These are phyloP conservation scores for Endoconidiophora polonica DNA, from an alignment of 2,329 filamentous ascomycete species.

Conservation along the genomic window DNA sequence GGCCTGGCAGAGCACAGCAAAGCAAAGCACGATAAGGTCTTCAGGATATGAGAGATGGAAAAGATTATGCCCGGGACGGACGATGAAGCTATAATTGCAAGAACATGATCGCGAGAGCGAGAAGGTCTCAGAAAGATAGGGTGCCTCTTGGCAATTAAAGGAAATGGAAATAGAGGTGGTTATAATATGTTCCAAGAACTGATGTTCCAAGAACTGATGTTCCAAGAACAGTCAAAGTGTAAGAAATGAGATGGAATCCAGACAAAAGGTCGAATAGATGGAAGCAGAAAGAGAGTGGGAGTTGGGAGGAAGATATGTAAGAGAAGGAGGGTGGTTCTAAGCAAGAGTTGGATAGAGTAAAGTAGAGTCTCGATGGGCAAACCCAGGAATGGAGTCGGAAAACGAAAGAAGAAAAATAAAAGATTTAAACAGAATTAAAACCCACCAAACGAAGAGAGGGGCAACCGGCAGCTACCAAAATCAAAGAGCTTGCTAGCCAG, in stretches of 20 bases:
- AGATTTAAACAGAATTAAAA: conserved; percentile 1
- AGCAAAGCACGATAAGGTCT: background rate
- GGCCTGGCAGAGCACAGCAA: background rate
- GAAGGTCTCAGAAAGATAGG: background rate
- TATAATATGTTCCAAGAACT: background rate
- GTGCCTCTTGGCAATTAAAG: conserved; percentile 9
- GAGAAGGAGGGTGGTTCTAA: conserved; percentile 2
- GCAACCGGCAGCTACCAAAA: background rate
- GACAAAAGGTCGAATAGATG: conserved; percentile 7
- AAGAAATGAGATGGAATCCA: background rate
- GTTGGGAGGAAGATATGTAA: conserved; percentile 10
- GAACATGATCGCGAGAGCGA: conserved; percentile 12
- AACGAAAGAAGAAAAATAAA: conserved; percentile 1
- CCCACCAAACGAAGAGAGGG: conserved; percentile 8
- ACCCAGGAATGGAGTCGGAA: background rate
- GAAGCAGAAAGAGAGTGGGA: background rate
- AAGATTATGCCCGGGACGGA: conserved; percentile 11
- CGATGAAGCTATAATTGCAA: conserved; percentile 10
- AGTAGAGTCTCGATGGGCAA: background rate
- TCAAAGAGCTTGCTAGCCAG: too few species aligned
- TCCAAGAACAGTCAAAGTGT: background rate
- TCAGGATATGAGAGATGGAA: background rate
- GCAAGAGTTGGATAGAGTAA: conserved; percentile 1
- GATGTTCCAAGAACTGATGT: background rate
- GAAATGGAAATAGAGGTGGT: background rate